phyloP scores from a whole-genome alignment of 441 rosid species.

The Adansonia gregorii region DNA sequence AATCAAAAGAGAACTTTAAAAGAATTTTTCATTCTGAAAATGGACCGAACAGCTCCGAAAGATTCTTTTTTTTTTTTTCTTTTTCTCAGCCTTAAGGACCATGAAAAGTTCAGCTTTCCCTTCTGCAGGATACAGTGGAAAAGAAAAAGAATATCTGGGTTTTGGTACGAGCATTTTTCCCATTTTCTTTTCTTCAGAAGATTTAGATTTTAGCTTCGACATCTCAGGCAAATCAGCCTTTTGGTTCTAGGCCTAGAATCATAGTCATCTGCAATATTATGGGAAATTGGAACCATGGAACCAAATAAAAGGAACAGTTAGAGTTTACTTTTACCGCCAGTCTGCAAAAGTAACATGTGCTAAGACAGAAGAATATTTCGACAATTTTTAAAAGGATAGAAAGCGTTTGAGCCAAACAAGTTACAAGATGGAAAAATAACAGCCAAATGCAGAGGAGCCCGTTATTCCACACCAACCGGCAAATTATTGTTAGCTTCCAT shows the following conservation, averaged over 20 bases:
- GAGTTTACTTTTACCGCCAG: not conserved
- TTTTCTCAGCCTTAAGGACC: not conserved
- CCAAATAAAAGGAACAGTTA: not conserved
- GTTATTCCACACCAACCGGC: too few relatives aligned
- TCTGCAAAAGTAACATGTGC: not conserved
- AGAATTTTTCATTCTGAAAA: not conserved
- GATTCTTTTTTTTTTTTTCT: not conserved
- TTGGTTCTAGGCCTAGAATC: not conserved
- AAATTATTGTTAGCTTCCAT: too few relatives aligned
- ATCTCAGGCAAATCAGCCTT: not conserved
- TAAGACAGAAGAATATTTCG: not conserved
- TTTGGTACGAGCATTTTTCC: not conserved
- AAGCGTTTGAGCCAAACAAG: not conserved
- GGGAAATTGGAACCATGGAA: conserved; percentile 14
- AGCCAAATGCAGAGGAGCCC: too few relatives aligned
- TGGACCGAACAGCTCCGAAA: not conserved
- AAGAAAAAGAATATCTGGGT: not conserved
- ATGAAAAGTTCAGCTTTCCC: conserved; percentile 9
- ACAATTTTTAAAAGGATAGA: not conserved
- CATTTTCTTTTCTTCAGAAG: not conserved
- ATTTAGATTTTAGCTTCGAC: not conserved
- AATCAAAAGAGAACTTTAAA: not conserved
- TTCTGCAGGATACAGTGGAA: not conserved
- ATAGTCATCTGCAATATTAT: not conserved
- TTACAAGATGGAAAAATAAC: not conserved